These are phyloP conservation scores for Poronia punctata DNA, from an alignment of 495 filamentous ascomycete genomes.

Conservation along the genomic window DNA sequence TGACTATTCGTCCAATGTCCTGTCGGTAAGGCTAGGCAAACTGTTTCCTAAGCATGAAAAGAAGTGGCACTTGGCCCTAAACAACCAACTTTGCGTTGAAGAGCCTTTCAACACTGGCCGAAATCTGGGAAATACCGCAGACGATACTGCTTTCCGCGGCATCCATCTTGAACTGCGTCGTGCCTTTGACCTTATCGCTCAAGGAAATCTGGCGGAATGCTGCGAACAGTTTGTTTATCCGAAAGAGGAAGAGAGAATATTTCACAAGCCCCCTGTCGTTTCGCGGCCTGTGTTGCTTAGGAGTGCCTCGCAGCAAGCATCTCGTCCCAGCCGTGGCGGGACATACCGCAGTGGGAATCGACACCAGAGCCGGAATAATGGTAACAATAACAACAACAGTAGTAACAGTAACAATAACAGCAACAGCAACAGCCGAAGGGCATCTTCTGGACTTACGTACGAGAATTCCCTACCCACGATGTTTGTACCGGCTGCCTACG, in stretches of 20 bases:
- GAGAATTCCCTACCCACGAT: slow-evolving; percentile 20
- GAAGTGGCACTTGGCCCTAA: slow-evolving; percentile 67
- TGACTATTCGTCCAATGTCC: slow-evolving; percentile 73
- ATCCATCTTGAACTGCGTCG: slow-evolving; percentile 83
- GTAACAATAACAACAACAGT: slow-evolving; percentile 32
- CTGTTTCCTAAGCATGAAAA: slow-evolving; percentile 81
- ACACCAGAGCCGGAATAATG: slow-evolving; percentile 47
- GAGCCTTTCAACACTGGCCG: slow-evolving; percentile 91
- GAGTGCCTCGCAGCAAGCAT: slow-evolving; percentile 40
- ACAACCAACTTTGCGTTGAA: slow-evolving; percentile 87
- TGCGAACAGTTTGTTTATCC: slow-evolving; percentile 84
- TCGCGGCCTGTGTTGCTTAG: slow-evolving; percentile 41
- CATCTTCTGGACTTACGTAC: slow-evolving; percentile 20
- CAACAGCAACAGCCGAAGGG: slow-evolving; percentile 17
- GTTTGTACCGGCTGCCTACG: slow-evolving; percentile 20
- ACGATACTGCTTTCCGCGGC: slow-evolving; percentile 85
- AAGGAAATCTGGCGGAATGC: slow-evolving; percentile 68
- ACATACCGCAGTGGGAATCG: slow-evolving; percentile 48
- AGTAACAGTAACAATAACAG: slow-evolving; percentile 34
- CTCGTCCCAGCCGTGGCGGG: slow-evolving; percentile 51
- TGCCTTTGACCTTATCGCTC: slow-evolving; percentile 72
- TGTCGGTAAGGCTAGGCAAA: slow-evolving; percentile 82
- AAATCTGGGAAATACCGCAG: slow-evolving; percentile 95
- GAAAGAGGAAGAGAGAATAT: slow-evolving; percentile 70
- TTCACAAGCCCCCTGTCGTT: slow-evolving; percentile 59